Base-by-base conservation (phyloP, 1,284 basidiomycete genomes). In the Tilletia indica region DNA sequence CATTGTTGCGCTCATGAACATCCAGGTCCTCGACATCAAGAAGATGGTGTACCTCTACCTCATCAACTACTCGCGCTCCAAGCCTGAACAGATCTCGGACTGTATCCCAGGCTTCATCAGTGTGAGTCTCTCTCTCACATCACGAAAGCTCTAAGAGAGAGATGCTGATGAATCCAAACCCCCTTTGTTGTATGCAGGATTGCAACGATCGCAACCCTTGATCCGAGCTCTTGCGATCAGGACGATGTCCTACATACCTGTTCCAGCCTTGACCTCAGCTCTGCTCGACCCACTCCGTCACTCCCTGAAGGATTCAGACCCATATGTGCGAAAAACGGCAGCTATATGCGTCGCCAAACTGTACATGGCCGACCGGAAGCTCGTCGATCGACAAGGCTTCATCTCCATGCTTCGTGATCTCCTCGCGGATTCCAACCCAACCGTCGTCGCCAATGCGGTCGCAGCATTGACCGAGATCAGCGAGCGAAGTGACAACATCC, bases 291-390 rank as follows among this genome's bases (percentile, higher is more conserved):
- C 93, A 67, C 86, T 97, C 54, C 89, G 93, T 70, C 92, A 94
- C 81, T 91, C 91, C 74, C 87, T 97, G 67, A 93, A 92, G 80
- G 94, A 97, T 83, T 87, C 90, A 19, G 94, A 97, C 83, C 92
- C 94, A 9, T 96, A 96, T 85, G 94, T 97, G n/a, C 91, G 94
- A 72, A 97, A 97, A 86, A 97, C 94, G 1, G 93, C 94, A 25
- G 93, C 94, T 0, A 94, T 96, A 54, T 94, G 84, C 75, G 94
- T 97, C 11, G 93, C 92, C 5, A 97, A 97, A 83, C 87, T 97
- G 38, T 96, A 94, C 83, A 88, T 89, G 66, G 90, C 92, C 48
- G 94, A 97, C 83, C 90, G 92, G 31, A 88, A 91, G 58, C 88
- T 91, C 78, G 92, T 93, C 45, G 94, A 97, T 85, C 90, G 90